These are phyloP conservation scores for Leccinum sublutescens DNA, from an alignment of 768 basidiomycete genomes.

Conservation along the genomic window DNA sequence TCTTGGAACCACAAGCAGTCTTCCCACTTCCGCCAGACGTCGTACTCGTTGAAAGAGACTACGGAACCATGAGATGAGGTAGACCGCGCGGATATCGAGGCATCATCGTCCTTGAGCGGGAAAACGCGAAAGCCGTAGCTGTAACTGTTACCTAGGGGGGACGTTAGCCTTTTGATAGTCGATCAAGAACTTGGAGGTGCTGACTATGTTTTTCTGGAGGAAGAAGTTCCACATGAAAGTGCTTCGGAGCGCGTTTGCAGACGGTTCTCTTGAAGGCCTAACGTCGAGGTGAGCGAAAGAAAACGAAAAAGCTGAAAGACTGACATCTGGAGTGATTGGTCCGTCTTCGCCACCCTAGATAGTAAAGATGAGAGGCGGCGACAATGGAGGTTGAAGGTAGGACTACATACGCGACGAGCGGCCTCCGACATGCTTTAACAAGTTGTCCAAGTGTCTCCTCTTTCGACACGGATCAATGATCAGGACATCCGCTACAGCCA, in stretches of 20 bases:
- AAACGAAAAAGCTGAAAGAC: constrained; percentile 6
- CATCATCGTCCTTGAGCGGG: constrained; percentile 40
- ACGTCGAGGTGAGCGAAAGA: background rate
- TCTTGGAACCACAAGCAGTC: constrained; percentile 80
- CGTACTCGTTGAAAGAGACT: constrained; percentile 50
- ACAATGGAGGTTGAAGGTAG: background rate
- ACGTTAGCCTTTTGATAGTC: constrained; percentile 1
- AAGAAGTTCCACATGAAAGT: constrained; percentile 60
- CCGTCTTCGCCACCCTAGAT: background rate
- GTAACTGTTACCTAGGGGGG: constrained; percentile 44
- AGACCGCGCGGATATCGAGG: constrained; percentile 17
- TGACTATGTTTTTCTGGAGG: constrained; percentile 57
- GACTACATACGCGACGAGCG: constrained; percentile 13
- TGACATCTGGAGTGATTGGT: constrained; percentile 26
- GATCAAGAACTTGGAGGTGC: constrained; percentile 14
- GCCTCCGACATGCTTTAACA: constrained; percentile 1
- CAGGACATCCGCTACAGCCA: background rate
- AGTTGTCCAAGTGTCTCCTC: background rate
- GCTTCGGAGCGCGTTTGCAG: constrained; percentile 53
- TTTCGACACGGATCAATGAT: constrained; percentile 10
- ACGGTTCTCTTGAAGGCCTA: constrained; percentile 65
- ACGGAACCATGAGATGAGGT: constrained; percentile 38
- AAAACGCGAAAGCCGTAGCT: constrained; percentile 64
- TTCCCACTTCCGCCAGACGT: constrained; percentile 80
- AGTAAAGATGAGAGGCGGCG: background rate